These are phyloP conservation scores for Fusarium oxysporum DNA, from an alignment of 2,329 filamentous ascomycete species.

Conservation along the genomic window DNA sequence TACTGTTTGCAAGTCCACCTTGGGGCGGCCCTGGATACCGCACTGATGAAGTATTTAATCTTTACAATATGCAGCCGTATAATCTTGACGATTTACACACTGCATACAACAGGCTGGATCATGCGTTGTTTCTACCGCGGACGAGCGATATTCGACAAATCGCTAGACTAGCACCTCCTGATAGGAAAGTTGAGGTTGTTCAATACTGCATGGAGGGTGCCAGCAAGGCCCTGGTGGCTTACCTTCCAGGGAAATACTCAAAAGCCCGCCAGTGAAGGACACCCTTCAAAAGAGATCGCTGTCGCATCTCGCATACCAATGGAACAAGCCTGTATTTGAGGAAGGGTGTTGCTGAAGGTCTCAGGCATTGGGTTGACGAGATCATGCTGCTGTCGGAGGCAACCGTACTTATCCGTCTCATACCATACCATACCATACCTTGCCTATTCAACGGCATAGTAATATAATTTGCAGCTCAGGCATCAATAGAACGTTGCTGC, in stretches of 20 bases:
- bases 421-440: neutral
- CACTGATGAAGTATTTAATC: conserved; percentile 78
- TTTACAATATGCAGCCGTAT: conserved; percentile 91
- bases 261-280: conserved; percentile 14
- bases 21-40: conserved; percentile 70
- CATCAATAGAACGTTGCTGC: neutral
- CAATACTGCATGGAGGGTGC: conserved; percentile 94
- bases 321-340: neutral
- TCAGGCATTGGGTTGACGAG: neutral
- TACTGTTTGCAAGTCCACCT: conserved; percentile 69
- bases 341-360: neutral
- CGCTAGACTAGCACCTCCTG: conserved; percentile 64
- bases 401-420: neutral
- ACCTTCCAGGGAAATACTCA: conserved; percentile 58
- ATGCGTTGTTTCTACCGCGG: conserved; percentile 85
- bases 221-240: conserved; percentile 83
- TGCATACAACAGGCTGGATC: conserved; percentile 69
- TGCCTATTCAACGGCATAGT: neutral
- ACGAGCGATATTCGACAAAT: conserved; percentile 86
- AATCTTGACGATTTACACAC: conserved; percentile 71
- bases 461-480: neutral
- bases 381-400: neutral
- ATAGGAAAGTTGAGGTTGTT: conserved; percentile 75
- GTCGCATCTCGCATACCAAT: neutral
- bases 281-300: neutral